Evolutionary conservation across 495 filamentous ascomycete genomes (phyloP).

Genomic region (Talaromyces thailandensis): DNA sequence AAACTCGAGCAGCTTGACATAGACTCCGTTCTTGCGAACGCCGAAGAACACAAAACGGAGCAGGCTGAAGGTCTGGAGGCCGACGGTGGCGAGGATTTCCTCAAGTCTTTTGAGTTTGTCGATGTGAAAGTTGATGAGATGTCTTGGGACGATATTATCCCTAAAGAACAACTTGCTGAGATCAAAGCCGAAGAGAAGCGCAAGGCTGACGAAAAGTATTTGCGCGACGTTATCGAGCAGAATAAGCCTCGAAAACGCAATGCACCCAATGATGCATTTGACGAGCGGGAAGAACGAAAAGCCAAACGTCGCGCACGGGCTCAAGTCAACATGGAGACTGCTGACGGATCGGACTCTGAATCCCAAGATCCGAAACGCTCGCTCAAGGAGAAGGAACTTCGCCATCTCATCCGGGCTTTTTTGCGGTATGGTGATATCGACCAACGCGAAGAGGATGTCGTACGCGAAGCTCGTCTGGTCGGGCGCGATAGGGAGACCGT

Average conservation of each 20-base stretch:
- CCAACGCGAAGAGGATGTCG: slow-evolving; percentile 74
- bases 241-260: slow-evolving; percentile 82
- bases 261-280: slow-evolving; percentile 52
- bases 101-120: slow-evolving; percentile 79
- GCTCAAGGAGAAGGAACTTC: slow-evolving; percentile 81
- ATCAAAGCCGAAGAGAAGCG: slow-evolving; percentile 84
- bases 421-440: slow-evolving; percentile 82
- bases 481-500: slow-evolving; percentile 73
- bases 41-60: slow-evolving; percentile 90
- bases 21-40: slow-evolving; percentile 89
- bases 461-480: slow-evolving; percentile 72
- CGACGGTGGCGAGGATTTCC: slow-evolving; percentile 86
- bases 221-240: slow-evolving; percentile 73
- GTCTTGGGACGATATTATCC: slow-evolving; percentile 97
- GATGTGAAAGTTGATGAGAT: slow-evolving; percentile 91
- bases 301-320: slow-evolving; percentile 88
- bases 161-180: slow-evolving; percentile 77
- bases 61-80: slow-evolving; percentile 84
- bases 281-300: slow-evolving; percentile 75
- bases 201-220: slow-evolving; percentile 72
- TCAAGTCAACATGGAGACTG: slow-evolving; percentile 52
- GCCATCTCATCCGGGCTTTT: slow-evolving; percentile 80
- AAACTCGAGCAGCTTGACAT: slow-evolving; percentile 98
- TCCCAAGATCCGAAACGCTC: slow-evolving; percentile 75
- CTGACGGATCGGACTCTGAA: slow-evolving; percentile 45